Evolutionary conservation across 1,139 yeast genomes (phyloP).

Genomic region (Diutina sp.): DNA sequence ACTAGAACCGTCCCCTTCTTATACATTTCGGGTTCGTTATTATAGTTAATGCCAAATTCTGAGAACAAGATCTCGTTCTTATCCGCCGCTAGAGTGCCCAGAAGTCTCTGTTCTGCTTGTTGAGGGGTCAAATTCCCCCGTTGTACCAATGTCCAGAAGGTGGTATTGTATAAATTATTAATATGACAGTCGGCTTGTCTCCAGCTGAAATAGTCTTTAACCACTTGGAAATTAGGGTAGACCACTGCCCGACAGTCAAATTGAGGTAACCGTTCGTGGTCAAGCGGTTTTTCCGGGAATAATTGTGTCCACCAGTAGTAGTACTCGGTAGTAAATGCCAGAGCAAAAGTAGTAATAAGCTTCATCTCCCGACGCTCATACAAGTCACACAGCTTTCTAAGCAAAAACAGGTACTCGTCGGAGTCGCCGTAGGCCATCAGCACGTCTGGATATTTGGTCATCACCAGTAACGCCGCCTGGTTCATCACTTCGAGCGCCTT

Average conservation of each 20-base stretch:
- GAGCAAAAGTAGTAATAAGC: constrained; percentile 67
- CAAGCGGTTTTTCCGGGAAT: constrained; percentile 34
- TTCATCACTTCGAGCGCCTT: constrained; percentile 74
- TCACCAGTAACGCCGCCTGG: constrained; percentile 55
- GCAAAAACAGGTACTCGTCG: constrained; percentile 82
- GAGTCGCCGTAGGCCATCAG: constrained; percentile 86
- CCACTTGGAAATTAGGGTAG: constrained; percentile 51
- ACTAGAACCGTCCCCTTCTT: constrained; percentile 75
- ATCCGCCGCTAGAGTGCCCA: constrained; percentile 69
- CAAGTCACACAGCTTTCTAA: constrained; percentile 46
- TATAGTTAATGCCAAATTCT: constrained; percentile 76
- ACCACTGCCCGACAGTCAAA: constrained; percentile 87
- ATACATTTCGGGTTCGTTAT: constrained; percentile 77
- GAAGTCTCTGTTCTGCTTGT: constrained; percentile 63
- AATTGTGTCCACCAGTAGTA: constrained; percentile 49
- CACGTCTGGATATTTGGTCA: constrained; percentile 57
- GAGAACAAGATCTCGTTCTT: constrained; percentile 77
- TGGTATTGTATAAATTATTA: constrained; percentile 83
- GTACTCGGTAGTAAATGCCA: constrained; percentile 71
- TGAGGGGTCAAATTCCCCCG: constrained; percentile 60
- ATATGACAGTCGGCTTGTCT: constrained; percentile 96
- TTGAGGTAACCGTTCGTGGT: constrained; percentile 48
- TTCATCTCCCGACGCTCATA: constrained; percentile 78
- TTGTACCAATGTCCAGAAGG: constrained; percentile 78
- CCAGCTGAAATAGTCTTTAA: constrained; percentile 86